Percentiles rank a stretch among this genome's conserved stretches.
phyloP scores from a whole-genome alignment of 2,329 filamentous ascomycete species.

The Cladorrhinum sp. region DNA sequence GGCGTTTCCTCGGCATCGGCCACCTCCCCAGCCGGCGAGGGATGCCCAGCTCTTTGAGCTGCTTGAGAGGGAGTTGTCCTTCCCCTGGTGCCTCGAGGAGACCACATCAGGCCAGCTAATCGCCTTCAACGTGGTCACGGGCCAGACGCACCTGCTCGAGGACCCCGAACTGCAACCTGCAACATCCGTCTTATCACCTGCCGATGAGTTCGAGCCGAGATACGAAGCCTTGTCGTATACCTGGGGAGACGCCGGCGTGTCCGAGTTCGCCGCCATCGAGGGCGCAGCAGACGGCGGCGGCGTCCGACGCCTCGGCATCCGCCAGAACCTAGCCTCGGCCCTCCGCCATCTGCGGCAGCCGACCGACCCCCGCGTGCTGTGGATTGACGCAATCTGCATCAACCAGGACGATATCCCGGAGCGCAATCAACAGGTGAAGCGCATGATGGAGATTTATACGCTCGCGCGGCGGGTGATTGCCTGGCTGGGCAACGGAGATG shows the following conservation, averaged over 20 bases:
- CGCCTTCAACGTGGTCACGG: no score
- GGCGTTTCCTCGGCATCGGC: no score
- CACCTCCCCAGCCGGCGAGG: no score
- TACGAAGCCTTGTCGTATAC: constrained; percentile 10
- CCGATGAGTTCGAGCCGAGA: not conserved
- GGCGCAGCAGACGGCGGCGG: not conserved
- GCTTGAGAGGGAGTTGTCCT: no score
- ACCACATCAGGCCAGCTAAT: no score
- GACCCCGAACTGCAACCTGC: no score
- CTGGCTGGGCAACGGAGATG: constrained; percentile 5
- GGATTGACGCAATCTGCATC: constrained; percentile 3
- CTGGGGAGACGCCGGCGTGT: not conserved
- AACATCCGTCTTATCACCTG: no score
- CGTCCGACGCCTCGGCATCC: not conserved
- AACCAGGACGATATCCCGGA: constrained; percentile 13
- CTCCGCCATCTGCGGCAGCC: not conserved
- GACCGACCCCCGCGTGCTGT: constrained; percentile 1
- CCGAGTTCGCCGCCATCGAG: not conserved
- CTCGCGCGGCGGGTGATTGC: constrained; percentile 1
- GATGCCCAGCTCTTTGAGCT: no score
- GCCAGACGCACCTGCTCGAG: no score
- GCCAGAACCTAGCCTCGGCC: not conserved
- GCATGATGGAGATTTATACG: not conserved
- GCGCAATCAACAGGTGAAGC: constrained; percentile 9
- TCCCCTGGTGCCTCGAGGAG: no score